phyloP scores from a whole-genome alignment of 148 eudicot genomes.

The Chenopodium quinoa region DNA sequence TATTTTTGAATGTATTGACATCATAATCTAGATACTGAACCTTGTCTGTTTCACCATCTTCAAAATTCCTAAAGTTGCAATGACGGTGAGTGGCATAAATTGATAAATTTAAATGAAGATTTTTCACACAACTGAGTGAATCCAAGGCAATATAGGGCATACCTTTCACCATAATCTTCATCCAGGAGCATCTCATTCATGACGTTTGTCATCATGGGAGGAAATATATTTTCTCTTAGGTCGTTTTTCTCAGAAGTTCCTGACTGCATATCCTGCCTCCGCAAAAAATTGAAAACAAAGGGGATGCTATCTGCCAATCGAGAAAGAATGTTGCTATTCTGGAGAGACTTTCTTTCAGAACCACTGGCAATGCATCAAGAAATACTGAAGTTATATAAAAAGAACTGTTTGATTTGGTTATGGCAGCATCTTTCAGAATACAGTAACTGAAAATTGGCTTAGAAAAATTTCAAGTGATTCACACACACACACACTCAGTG shows the following conservation, averaged over 20 bases:
- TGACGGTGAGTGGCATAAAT: background rate
- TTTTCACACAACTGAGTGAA: conserved; percentile 18
- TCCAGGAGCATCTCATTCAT: conserved; percentile 30
- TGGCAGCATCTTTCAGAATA: too few relatives aligned
- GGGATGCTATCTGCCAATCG: conserved; percentile 71
- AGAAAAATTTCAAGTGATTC: too few relatives aligned
- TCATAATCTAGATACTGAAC: conserved; percentile 30
- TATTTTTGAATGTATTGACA: conserved; percentile 28
- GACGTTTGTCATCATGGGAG: conserved; percentile 28
- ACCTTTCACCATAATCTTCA: conserved; percentile 27
- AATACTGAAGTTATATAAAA: background rate
- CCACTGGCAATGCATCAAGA: conserved; percentile 36
- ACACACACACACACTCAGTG: too few relatives aligned
- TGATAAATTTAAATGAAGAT: background rate
- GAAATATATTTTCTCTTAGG: conserved; percentile 29
- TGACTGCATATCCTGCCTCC: conserved; percentile 37
- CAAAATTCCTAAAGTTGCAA: conserved; percentile 31
- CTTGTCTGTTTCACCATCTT: conserved; percentile 32
- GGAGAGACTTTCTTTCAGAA: conserved; percentile 36
- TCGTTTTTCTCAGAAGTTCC: conserved; percentile 22
- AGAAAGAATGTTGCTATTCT: conserved; percentile 62
- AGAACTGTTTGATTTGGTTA: background rate
- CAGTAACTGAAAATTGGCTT: too few relatives aligned
- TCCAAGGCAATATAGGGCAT: conserved; percentile 14
- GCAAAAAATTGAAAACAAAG: conserved; percentile 54